Base-by-base conservation (phyloP, 176 grass and related monocot genomes). In the Eragrostis curvula region DNA sequence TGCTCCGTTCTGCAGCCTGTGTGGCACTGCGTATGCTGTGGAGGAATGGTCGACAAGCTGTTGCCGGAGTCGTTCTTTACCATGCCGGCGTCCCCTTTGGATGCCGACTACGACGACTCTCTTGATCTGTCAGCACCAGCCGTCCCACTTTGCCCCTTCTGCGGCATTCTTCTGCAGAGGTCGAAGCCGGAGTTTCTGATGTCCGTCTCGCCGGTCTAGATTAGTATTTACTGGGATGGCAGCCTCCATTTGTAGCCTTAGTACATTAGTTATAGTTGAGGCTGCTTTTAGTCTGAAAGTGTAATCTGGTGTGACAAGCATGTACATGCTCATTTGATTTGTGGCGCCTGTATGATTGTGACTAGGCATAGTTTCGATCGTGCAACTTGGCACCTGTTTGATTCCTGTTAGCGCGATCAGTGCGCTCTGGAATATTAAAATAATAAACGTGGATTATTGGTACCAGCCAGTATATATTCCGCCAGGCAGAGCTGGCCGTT, bases 11-110 rank as follows among this genome's bases (percentile, higher is more conserved):
- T 51, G 10, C 30, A 74, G n/a, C 89, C 92, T 13, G 52, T 73
- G 58, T 94, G 92, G 92, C 88, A 88, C 80, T 94, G 92, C 80
- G 71, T 86, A 9, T 94, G 83, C 78, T 94, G 92, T 18, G 73
- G 74, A 30, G 79, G 92, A 71, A 83, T 50, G 72, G 73, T 88
- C n/a, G 80, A 86, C 30, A 91, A 89, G 66, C 65, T 91, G 53
- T 53, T 84, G 78, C 83, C 88, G 12, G 41, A 79, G 57, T 27
- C 74, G 3, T 89, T 94, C 64, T 94, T 94, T 71, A 77, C 49
- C 20, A 89, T 88, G 71, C 59, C 65, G 24, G 50, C 73, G 3
- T 77, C 74, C 73, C 70, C 63, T 63, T 71, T 71, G 28, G 86
- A 78, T 59, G 56, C 49, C 20, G 73, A 42, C 29, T 25, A 42